A percentile compares a stretch with the other conserved stretches of the same genome.
Conservation (phyloP, 768 basidiomycete genomes). For the Tephrocybe sp. region DNA sequence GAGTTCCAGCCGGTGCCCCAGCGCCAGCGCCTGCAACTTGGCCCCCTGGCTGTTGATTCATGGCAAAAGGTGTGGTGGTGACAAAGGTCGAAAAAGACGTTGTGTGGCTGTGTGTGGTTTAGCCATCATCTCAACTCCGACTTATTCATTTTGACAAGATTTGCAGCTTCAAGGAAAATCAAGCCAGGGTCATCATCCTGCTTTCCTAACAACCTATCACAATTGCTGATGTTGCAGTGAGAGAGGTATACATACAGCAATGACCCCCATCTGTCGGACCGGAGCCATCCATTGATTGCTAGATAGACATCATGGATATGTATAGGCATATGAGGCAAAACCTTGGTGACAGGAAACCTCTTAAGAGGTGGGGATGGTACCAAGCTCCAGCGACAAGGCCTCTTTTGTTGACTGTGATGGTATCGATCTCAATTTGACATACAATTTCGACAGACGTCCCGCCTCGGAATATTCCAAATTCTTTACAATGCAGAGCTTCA, state of each 20-base stretch:
- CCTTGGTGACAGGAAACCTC: constrained; percentile 8
- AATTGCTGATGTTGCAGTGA: neutral
- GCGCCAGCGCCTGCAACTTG: constrained; percentile 14
- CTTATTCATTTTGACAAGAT: neutral
- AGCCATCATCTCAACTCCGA: no score
- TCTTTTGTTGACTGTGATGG: constrained; percentile 14
- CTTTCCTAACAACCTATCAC: neutral
- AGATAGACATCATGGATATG: neutral
- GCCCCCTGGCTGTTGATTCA: constrained; percentile 28
- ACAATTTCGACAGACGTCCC: constrained; percentile 5
- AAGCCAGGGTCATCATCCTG: no score
- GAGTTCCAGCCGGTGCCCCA: constrained; percentile 21
- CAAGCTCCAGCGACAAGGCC: constrained; percentile 8
- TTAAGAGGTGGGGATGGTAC: no score
- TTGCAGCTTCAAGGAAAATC: no score
- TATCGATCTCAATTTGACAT: constrained; percentile 15
- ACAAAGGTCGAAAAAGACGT: constrained; percentile 9
- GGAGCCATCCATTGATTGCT: constrained; percentile 7
- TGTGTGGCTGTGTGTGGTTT: constrained; percentile 13
- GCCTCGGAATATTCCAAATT: neutral
- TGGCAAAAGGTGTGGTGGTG: constrained; percentile 17
- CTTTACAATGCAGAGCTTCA: neutral
- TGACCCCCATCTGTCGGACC: constrained; percentile 8
- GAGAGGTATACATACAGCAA: neutral
- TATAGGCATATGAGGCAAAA: neutral